A percentile compares a stretch with the other conserved stretches of the same genome.
phyloP scores from a whole-genome alignment of 2,329 filamentous ascomycete genomes.

The Graphilbum sp. region DNA sequence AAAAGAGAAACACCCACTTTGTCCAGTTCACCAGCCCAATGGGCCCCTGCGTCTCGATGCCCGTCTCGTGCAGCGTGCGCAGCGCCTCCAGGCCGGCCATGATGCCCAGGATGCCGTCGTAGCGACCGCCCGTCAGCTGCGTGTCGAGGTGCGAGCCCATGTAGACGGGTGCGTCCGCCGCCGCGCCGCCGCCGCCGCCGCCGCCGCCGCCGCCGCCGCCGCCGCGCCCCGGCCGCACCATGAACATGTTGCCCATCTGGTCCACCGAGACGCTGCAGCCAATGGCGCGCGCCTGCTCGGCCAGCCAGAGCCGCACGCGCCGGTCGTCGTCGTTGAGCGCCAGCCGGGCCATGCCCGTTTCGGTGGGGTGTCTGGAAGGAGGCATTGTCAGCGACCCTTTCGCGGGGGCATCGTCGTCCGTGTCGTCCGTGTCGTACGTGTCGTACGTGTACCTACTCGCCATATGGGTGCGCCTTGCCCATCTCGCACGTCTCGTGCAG shows the following conservation, averaged over 20 bases:
- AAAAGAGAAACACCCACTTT: slow-evolving; percentile 27
- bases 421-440: too few relatives aligned
- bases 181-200: too few relatives aligned
- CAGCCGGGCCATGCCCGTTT: slow-evolving; percentile 64
- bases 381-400: background rate
- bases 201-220: too few relatives aligned
- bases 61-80: slow-evolving; percentile 47
- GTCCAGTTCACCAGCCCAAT: slow-evolving; percentile 69
- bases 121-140: slow-evolving; percentile 47
- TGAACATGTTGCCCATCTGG: slow-evolving; percentile 69
- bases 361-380: slow-evolving; percentile 14
- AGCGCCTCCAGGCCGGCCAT: slow-evolving; percentile 59
- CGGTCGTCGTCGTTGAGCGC: slow-evolving; percentile 58
- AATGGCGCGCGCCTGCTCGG: slow-evolving; percentile 41
- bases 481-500: slow-evolving; percentile 10
- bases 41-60: slow-evolving; percentile 50
- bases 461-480: slow-evolving; percentile 10
- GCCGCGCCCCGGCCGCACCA: slow-evolving; percentile 50
- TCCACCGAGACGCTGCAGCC: slow-evolving; percentile 55
- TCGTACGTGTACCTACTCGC: slow-evolving; percentile 7
- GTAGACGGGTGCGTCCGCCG: slow-evolving; percentile 38
- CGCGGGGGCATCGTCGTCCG: too few relatives aligned
- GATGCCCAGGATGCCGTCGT: slow-evolving; percentile 66
- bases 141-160: slow-evolving; percentile 56
- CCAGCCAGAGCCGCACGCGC: slow-evolving; percentile 58